Conservation (phyloP, 768 basidiomycete genomes). For the Panaeolus papilionaceus region DNA sequence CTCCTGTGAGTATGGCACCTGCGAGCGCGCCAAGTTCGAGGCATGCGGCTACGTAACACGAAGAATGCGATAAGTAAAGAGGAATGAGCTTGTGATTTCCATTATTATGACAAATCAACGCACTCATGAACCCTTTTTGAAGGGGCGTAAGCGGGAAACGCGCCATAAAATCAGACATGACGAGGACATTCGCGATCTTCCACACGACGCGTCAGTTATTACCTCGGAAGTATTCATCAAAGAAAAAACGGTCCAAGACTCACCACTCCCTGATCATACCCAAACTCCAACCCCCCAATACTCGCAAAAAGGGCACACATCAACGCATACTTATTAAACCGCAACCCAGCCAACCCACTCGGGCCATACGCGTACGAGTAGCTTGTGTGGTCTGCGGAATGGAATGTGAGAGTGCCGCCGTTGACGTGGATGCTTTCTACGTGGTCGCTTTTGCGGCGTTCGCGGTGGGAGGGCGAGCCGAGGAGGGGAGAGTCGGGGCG, state of each 20-base stretch:
- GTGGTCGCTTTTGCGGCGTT: neutral
- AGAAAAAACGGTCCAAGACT: constrained; percentile 19
- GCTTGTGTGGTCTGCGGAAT: constrained; percentile 38
- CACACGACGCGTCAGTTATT: neutral
- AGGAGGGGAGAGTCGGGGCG: neutral
- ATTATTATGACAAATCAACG: constrained; percentile 26
- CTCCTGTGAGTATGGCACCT: constrained; percentile 72
- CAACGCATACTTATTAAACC: constrained; percentile 68
- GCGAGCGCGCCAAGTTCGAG: constrained; percentile 81
- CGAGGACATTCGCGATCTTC: constrained; percentile 85
- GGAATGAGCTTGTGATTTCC: neutral
- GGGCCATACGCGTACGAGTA: constrained; percentile 82
- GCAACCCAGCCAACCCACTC: constrained; percentile 65
- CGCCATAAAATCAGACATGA: constrained; percentile 76
- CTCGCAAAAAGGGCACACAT: constrained; percentile 78
- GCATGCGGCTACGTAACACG: constrained; percentile 69
- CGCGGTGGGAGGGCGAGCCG: neutral
- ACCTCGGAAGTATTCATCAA: neutral
- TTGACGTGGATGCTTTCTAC: constrained; percentile 25
- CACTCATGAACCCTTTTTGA: constrained; percentile 83
- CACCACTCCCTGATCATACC: constrained; percentile 84
- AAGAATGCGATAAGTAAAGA: neutral
- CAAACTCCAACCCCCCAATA: constrained; percentile 80
- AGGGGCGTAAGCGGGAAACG: constrained; percentile 76
- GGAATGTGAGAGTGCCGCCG: constrained; percentile 42